A percentile compares a stretch with the other conserved stretches of the same genome.
Evolutionary conservation across 257 asterid species (phyloP).

Genomic region (Solanum chilense): DNA sequence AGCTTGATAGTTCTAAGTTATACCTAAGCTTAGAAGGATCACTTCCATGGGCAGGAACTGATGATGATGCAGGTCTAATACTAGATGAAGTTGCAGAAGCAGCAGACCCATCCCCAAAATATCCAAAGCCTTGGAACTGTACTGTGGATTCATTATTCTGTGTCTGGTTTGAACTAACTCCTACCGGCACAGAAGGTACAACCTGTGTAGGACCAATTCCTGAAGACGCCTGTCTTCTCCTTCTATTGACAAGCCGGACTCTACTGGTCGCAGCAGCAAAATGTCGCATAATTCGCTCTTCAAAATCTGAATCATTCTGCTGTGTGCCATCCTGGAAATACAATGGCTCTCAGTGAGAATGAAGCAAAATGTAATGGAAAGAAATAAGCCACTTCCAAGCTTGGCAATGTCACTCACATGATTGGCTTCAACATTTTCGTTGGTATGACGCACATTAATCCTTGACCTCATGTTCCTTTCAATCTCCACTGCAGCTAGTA

Average conservation of each 20-base stretch:
- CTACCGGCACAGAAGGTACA: slow-evolving; percentile 17
- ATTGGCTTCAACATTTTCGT: slow-evolving; percentile 16
- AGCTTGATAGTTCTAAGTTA: not conserved
- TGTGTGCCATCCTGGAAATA: slow-evolving; percentile 21
- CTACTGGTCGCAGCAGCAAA: slow-evolving; percentile 24
- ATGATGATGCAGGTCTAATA: slow-evolving; percentile 2
- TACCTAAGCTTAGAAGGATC: slow-evolving; percentile 28
- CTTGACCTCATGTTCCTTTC: slow-evolving; percentile 30
- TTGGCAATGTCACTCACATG: slow-evolving; percentile 11
- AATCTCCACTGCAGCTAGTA: slow-evolving; percentile 34
- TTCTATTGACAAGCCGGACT: slow-evolving; percentile 17
- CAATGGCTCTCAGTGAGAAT: not conserved
- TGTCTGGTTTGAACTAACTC: slow-evolving; percentile 11
- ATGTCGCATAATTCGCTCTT: slow-evolving; percentile 24
- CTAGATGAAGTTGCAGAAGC: slow-evolving; percentile 5
- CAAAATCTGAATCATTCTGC: slow-evolving; percentile 20
- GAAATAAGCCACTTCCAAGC: not conserved
- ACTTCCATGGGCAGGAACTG: slow-evolving; percentile 1
- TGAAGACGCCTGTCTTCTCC: slow-evolving; percentile 25
- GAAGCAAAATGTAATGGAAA: not conserved
- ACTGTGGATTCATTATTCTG: not conserved
- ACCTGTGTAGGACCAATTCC: slow-evolving; percentile 15
- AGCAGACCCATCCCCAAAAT: slow-evolving; percentile 1
- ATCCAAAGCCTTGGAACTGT: slow-evolving; percentile 2
- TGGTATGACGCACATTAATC: not conserved